These are phyloP conservation scores for Pyrenula aspistea DNA, from an alignment of 495 filamentous ascomycete species.

Conservation along the genomic window DNA sequence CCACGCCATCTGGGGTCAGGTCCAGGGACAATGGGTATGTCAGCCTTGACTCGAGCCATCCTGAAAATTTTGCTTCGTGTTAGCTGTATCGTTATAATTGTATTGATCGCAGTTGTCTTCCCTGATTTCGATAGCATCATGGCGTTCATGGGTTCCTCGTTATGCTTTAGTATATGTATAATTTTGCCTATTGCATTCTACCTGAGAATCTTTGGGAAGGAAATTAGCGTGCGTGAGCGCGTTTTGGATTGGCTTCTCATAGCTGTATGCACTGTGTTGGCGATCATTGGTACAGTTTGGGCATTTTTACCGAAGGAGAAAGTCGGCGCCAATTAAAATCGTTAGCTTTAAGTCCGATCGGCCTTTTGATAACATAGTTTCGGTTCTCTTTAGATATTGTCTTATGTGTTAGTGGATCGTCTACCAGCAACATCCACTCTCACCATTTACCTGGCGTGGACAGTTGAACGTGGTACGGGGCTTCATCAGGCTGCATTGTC, in stretches of 20 bases:
- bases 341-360: too few species aligned
- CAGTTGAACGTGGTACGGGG: too few species aligned
- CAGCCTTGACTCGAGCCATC: constrained; percentile 42
- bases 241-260: constrained; percentile 59
- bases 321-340: constrained; percentile 14
- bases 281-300: constrained; percentile 69
- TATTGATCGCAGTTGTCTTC: constrained; percentile 64
- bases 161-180: constrained; percentile 91
- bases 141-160: constrained; percentile 80
- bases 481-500: too few species aligned
- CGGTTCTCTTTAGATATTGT: too few species aligned
- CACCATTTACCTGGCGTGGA: too few species aligned
- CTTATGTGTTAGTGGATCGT: too few species aligned
- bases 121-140: constrained; percentile 89
- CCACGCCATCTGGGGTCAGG: constrained; percentile 28
- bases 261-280: constrained; percentile 53
- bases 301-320: constrained; percentile 70
- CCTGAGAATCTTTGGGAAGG: constrained; percentile 78
- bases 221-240: constrained; percentile 55
- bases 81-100: constrained; percentile 43
- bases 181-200: constrained; percentile 84
- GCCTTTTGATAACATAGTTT: too few species aligned
- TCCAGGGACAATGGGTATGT: constrained; percentile 35
- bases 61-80: constrained; percentile 52
- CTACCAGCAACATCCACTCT: too few species aligned